Conservation (phyloP, 371 early-diverging fungal species). For the Blyttiomyces sp. region DNA sequence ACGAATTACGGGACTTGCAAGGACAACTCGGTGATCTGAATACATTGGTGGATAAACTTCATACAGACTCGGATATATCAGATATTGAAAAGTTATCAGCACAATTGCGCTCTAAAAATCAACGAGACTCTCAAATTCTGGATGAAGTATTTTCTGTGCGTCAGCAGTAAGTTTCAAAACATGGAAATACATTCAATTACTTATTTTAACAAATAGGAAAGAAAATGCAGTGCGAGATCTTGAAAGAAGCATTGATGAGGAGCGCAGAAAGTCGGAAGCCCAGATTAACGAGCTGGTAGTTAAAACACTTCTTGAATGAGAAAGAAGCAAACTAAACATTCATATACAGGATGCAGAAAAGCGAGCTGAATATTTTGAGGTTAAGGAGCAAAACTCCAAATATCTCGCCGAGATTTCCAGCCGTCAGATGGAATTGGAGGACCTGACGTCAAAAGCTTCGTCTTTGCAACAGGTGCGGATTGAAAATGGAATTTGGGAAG, state of each 20-base stretch:
- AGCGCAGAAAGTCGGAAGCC: constrained; percentile 33
- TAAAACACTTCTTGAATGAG: too few relatives aligned
- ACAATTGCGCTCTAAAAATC: constrained; percentile 42
- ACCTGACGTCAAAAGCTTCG: constrained; percentile 17
- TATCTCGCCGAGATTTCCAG: constrained; percentile 25
- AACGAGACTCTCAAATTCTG: constrained; percentile 34
- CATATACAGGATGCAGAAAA: constrained; percentile 29
- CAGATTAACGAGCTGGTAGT: constrained; percentile 40
- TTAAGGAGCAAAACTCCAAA: constrained; percentile 35
- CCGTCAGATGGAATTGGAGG: constrained; percentile 38
- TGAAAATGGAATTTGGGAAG: neutral
- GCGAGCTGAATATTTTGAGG: constrained; percentile 22
- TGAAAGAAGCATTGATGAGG: constrained; percentile 39
- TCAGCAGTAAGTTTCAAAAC: constrained; percentile 34
- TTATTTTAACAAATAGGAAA: too few relatives aligned
- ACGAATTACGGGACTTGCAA: constrained; percentile 50
- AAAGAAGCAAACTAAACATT: too few relatives aligned
- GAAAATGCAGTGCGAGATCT: constrained; percentile 39
- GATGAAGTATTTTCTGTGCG: constrained; percentile 50
- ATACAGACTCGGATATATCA: constrained; percentile 48
- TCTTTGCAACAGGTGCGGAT: constrained; percentile 25
- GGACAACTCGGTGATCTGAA: constrained; percentile 55
- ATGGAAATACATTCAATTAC: too few relatives aligned
- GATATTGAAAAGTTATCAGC: constrained; percentile 43
- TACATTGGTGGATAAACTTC: constrained; percentile 50